These are phyloP conservation scores for Pseudopithomyces chartarum DNA, from an alignment of 2,329 filamentous ascomycete species.

Conservation along the genomic window DNA sequence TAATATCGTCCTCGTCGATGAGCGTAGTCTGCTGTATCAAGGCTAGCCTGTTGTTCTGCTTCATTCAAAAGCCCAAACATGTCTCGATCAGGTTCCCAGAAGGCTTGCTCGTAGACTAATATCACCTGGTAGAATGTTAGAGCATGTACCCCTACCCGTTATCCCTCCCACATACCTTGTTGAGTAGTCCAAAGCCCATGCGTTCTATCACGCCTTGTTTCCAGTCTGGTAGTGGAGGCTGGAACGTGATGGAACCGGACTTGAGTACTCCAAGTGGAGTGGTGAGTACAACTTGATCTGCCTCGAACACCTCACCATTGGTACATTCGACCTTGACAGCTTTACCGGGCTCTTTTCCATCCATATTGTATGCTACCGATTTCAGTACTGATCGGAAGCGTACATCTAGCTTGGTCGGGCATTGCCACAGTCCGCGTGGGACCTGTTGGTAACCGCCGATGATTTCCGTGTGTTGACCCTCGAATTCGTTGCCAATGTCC, in stretches of 20 bases:
- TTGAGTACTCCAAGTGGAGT: conserved; percentile 92
- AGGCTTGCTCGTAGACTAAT: conserved; percentile 83
- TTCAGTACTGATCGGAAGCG: conserved; percentile 74
- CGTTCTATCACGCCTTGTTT: conserved; percentile 80
- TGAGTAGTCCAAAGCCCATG: conserved; percentile 90
- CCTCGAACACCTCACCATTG: conserved; percentile 75
- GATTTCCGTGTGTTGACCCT: conserved; percentile 91
- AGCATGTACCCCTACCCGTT: neutral
- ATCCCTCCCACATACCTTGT: conserved; percentile 65
- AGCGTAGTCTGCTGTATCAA: conserved; percentile 79
- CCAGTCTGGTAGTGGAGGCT: conserved; percentile 87
- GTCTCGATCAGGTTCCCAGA: conserved; percentile 88
- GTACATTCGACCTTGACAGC: conserved; percentile 63
- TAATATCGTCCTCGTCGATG: conserved; percentile 88
- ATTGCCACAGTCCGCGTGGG: conserved; percentile 80
- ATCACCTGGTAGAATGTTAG: conserved; percentile 61
- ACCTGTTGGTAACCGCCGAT: conserved; percentile 93
- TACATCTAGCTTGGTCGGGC: conserved; percentile 77
- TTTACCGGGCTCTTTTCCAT: conserved; percentile 23
- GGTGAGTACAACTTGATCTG: conserved; percentile 90
- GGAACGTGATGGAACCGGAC: conserved; percentile 77
- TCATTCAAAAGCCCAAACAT: conserved; percentile 92
- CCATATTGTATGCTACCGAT: conserved; percentile 66
- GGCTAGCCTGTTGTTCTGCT: conserved; percentile 69
- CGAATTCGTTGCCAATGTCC: conserved; percentile 96